These are phyloP conservation scores for Kandelia obovata DNA, from an alignment of 345 rosid species.

Conservation along the genomic window DNA sequence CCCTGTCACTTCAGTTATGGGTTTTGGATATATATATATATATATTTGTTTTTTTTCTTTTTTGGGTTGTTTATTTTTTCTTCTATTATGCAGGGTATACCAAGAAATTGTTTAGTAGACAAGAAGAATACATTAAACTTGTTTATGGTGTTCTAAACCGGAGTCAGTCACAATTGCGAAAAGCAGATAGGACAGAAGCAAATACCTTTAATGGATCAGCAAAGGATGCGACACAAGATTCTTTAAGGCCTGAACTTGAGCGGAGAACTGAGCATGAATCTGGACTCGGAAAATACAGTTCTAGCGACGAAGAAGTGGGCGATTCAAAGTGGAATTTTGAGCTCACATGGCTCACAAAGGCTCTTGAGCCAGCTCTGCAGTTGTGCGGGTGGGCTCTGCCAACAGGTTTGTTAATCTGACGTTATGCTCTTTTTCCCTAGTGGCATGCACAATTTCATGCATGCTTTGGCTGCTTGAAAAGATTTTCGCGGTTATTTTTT, in stretches of 20 bases:
- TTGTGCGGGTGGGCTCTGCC: slow-evolving; percentile 73
- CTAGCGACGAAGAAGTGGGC: slow-evolving; percentile 45
- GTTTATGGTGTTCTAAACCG: slow-evolving; percentile 40
- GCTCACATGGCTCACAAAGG: slow-evolving; percentile 72
- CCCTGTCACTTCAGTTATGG: background rate
- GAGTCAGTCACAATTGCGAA: slow-evolving; percentile 44
- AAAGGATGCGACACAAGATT: slow-evolving; percentile 25
- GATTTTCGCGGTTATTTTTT: background rate
- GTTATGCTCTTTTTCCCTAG: background rate
- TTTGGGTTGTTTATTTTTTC: background rate
- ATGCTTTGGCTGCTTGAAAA: background rate
- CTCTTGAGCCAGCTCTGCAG: slow-evolving; percentile 78
- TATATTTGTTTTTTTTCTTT: background rate
- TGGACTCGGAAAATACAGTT: slow-evolving; percentile 31
- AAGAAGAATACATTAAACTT: slow-evolving; percentile 35
- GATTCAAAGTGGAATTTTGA: slow-evolving; percentile 67
- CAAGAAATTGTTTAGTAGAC: slow-evolving; percentile 31
- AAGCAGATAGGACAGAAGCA: slow-evolving; percentile 27
- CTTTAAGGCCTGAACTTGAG: slow-evolving; percentile 28
- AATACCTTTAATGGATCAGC: slow-evolving; percentile 23
- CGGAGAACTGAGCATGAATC: slow-evolving; percentile 23
- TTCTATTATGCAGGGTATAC: slow-evolving; percentile 23
- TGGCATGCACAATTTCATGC: background rate
- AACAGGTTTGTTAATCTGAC: slow-evolving; percentile 44
- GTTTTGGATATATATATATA: background rate